Base-by-base conservation (phyloP, 345 rosid genomes). In the Pseudoturritis turrita region DNA sequence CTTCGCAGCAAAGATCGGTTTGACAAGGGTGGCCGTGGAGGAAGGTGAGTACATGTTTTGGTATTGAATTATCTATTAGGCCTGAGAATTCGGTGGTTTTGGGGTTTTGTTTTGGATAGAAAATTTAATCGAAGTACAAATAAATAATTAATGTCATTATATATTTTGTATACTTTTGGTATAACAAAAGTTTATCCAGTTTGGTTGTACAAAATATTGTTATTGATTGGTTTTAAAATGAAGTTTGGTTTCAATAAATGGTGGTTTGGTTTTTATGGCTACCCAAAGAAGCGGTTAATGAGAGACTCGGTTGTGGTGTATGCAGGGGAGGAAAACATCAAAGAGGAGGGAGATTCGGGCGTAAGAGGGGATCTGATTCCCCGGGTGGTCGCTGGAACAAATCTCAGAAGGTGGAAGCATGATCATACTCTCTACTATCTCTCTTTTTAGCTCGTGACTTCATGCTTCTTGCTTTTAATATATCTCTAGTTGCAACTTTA, bases 301-400 rank as follows among this genome's bases (percentile, higher is more conserved):
- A 29, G 33, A 29, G 7, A 7, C 19, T 6, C 0, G 31, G 53
- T 5, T 18, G 15, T 62, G 59, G 70, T 61, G 15, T 75, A 5
- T 55, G 71, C 83, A 89, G 97, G 80, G 96, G 96, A 81, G 97
- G 92, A 70, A 91, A 54, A 78, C 31, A 33, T 33, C 37, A 33
- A 33, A 33, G 76, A 68, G 95, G 98, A 11, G 90, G 99, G 43
- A 91, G 85, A 52, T 88, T 84, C 12, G 54, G 71, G 36, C 87
- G 91, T 14, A 69, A 78, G 13, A 81, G 92, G 59, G 90, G 82
- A 17, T 79, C 83, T 2, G 73, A 85, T 79, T 82, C 83, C 0
- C 80, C 57, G 0, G 49, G 74, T 49, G 86, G 85, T 49, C 91
- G 92, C 55, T 83, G 84, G 19, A 83, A 83, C 70, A 95, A 95